A percentile compares a stretch with the other conserved stretches of the same genome.
phyloP scores from a whole-genome alignment of 2,329 filamentous ascomycete species.

The Penicillium thymicola region DNA sequence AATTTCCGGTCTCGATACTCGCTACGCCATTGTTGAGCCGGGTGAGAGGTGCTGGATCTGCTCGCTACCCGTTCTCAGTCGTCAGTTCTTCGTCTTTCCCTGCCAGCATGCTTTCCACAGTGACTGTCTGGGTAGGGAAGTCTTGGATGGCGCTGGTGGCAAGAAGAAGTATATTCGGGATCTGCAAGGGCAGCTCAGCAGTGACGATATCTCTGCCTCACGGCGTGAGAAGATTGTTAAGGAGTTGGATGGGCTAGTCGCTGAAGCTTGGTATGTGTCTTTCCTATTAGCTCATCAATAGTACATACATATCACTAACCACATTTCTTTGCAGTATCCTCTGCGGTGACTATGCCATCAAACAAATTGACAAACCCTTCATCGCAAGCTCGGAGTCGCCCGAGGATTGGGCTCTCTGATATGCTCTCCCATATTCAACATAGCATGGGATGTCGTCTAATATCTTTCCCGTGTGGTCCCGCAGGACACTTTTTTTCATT shows the following conservation, averaged over 20 bases:
- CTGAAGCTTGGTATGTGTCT: slow-evolving; percentile 71
- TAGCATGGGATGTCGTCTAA: not conserved
- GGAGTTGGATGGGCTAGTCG: slow-evolving; percentile 89
- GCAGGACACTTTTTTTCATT: not conserved
- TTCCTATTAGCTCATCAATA: not conserved
- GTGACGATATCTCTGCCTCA: slow-evolving; percentile 65
- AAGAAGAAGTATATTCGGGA: slow-evolving; percentile 79
- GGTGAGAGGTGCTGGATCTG: slow-evolving; percentile 93
- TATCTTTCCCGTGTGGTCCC: not conserved
- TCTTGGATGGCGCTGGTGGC: slow-evolving; percentile 76
- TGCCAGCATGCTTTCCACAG: slow-evolving; percentile 98
- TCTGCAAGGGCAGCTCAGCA: slow-evolving; percentile 77
- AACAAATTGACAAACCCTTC: slow-evolving; percentile 90
- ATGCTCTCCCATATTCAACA: not conserved
- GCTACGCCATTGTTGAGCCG: slow-evolving; percentile 94
- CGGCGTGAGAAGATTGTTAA: slow-evolving; percentile 78
- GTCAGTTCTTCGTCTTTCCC: slow-evolving; percentile 97
- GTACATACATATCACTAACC: slow-evolving; percentile 21
- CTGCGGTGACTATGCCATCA: slow-evolving; percentile 92
- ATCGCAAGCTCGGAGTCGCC: slow-evolving; percentile 68
- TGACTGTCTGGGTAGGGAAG: slow-evolving; percentile 83
- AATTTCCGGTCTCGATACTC: slow-evolving; percentile 77
- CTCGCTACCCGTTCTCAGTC: slow-evolving; percentile 75
- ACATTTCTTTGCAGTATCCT: slow-evolving; percentile 62
- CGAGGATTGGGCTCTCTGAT: slow-evolving; percentile 73